Conservation (phyloP, 108 stramenopile genomes). For the Pseudonitzschia pungens region DNA sequence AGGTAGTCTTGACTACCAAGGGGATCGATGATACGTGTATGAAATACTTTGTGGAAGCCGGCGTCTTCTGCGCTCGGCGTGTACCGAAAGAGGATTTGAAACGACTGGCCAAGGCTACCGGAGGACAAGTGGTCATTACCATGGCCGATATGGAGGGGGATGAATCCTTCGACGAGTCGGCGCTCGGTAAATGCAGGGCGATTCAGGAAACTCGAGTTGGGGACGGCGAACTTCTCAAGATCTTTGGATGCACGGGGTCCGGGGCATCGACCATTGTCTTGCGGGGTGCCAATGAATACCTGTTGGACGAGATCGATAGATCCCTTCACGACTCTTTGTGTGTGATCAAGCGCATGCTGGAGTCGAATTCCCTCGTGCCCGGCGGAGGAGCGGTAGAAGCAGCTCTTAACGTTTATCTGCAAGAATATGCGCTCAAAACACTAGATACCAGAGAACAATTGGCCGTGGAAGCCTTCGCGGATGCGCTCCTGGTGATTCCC, state of each 20-base stretch:
- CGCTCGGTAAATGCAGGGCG: constrained; percentile 87
- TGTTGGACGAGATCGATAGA: constrained; percentile 99
- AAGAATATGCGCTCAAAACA: constrained; percentile 88
- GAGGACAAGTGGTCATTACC: constrained; percentile 92
- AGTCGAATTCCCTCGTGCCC: constrained; percentile 94
- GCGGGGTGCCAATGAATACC: constrained; percentile 99
- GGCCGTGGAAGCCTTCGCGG: constrained; percentile 97
- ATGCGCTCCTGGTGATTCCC: constrained; percentile 98
- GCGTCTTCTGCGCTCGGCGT: constrained; percentile 92
- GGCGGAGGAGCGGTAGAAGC: constrained; percentile 99
- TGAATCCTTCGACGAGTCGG: constrained; percentile 92
- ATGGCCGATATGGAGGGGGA: constrained; percentile 99
- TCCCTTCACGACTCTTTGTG: constrained; percentile 97
- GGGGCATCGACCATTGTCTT: constrained; percentile 96
- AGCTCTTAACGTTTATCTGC: constrained; percentile 92
- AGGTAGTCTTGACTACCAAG: constrained; percentile 97
- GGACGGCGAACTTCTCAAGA: constrained; percentile 98
- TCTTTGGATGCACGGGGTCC: constrained; percentile 84
- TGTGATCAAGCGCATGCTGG: constrained; percentile 98
- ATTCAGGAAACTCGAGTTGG: constrained; percentile 96
- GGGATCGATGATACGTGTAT: constrained; percentile 99
- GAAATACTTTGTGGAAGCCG: constrained; percentile 99
- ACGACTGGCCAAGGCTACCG: constrained; percentile 98
- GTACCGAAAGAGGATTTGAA: constrained; percentile 96
- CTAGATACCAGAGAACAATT: constrained; percentile 96